phyloP scores from a whole-genome alignment of 139 green algal species.

The Picochlorum sp. region DNA sequence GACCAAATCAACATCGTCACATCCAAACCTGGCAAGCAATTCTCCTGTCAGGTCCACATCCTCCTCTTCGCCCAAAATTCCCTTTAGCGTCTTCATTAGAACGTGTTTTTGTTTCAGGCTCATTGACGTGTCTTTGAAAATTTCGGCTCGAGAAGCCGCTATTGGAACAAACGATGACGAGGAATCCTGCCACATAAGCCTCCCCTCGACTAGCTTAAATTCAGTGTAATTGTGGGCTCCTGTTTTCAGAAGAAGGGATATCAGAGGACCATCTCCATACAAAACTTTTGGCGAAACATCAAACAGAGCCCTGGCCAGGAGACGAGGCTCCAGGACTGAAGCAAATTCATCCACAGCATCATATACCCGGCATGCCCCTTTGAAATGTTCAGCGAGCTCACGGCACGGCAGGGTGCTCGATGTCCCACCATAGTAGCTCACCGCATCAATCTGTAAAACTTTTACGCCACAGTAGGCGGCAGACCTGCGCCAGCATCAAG shows the following conservation, averaged over 20 bases:
- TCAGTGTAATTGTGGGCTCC: constrained; percentile 80
- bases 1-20: constrained; percentile 35
- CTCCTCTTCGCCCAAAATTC: constrained; percentile 12
- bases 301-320: background rate
- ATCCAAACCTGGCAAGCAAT: constrained; percentile 5
- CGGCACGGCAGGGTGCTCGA: constrained; percentile 48
- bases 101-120: constrained; percentile 56
- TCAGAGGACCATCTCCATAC: constrained; percentile 59
- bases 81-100: constrained; percentile 68
- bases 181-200: constrained; percentile 16
- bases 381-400: background rate
- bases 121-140: constrained; percentile 69
- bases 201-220: constrained; percentile 69
- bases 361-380: background rate
- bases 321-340: no score
- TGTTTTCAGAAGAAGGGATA: constrained; percentile 59
- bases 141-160: constrained; percentile 56
- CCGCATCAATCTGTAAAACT: constrained; percentile 74
- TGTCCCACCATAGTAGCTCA: constrained; percentile 58
- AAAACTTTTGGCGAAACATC: constrained; percentile 41
- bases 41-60: constrained; percentile 14
- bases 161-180: constrained; percentile 25
- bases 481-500: constrained; percentile 30
- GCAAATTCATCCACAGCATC: background rate
- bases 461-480: constrained; percentile 51